These are phyloP conservation scores for Monilinia vaccinii-corymbosi DNA, from an alignment of 2,329 filamentous ascomycete genomes.

Conservation along the genomic window DNA sequence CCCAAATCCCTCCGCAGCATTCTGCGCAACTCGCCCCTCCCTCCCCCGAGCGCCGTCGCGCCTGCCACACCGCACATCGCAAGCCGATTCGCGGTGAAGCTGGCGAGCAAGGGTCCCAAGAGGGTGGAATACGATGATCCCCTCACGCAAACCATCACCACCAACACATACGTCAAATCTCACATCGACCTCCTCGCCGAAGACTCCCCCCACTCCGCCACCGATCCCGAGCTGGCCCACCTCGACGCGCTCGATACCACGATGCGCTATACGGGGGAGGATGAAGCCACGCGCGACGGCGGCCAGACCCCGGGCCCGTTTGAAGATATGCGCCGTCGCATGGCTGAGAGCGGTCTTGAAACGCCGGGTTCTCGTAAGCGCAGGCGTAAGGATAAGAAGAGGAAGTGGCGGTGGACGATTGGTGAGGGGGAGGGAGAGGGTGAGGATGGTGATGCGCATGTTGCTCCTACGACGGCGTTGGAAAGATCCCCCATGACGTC, in stretches of 20 bases:
- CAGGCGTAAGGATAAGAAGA: constrained; percentile 48
- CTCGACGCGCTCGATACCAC: constrained; percentile 40
- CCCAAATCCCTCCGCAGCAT: constrained; percentile 53
- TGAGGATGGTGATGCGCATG: constrained; percentile 25
- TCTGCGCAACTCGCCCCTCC: constrained; percentile 56
- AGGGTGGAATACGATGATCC: constrained; percentile 55
- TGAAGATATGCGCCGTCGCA: constrained; percentile 51
- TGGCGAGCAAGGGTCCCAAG: constrained; percentile 39
- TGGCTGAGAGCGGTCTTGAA: constrained; percentile 36
- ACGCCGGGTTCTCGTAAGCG: constrained; percentile 36
- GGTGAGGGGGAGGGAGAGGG: constrained; percentile 33
- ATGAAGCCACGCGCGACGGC: constrained; percentile 50
- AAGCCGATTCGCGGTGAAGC: constrained; percentile 43
- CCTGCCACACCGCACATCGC: constrained; percentile 44
- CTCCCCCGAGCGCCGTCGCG: constrained; percentile 41
- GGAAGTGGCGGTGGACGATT: constrained; percentile 59
- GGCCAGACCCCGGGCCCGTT: constrained; percentile 55
- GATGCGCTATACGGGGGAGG: constrained; percentile 43
- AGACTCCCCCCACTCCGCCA: constrained; percentile 33
- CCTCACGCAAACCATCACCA: constrained; percentile 54
- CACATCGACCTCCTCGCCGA: constrained; percentile 55
- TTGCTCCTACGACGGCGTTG: constrained; percentile 21
- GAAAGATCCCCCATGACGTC: constrained; percentile 20
- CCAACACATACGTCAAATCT: constrained; percentile 51
- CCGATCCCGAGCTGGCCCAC: constrained; percentile 23